These are phyloP conservation scores for Prunella vulgaris DNA, from an alignment of 257 asterid species.

Conservation along the genomic window DNA sequence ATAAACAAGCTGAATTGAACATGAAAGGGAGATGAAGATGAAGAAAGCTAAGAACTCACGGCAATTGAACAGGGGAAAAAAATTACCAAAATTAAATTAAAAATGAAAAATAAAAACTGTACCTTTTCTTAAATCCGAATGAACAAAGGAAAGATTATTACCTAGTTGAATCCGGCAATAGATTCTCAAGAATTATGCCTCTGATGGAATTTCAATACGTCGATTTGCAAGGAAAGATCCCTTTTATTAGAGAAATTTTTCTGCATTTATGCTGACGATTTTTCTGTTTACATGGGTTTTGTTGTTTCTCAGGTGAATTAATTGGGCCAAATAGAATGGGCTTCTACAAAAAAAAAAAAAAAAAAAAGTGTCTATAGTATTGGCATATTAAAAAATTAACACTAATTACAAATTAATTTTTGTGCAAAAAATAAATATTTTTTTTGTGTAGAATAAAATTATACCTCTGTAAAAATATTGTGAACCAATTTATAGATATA, in stretches of 20 bases:
- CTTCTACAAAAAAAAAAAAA: not conserved
- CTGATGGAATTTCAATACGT: not conserved
- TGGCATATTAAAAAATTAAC: too few species aligned
- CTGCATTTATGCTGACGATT: not conserved
- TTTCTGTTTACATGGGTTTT: not conserved
- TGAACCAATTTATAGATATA: too few species aligned
- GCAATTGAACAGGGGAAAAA: not conserved
- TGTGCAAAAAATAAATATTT: too few species aligned
- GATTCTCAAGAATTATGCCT: constrained; percentile 16
- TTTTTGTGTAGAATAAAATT: too few species aligned
- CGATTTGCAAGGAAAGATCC: constrained; percentile 1
- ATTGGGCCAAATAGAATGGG: not conserved
- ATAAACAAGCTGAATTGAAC: not conserved
- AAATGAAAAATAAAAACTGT: not conserved
- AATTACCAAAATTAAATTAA: not conserved
- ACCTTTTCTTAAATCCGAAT: not conserved
- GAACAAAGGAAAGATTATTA: not conserved
- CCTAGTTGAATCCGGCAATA: constrained; percentile 22
- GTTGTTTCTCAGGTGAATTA: not conserved
- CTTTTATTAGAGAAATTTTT: not conserved
- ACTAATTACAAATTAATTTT: too few species aligned
- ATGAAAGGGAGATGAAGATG: not conserved
- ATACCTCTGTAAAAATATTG: too few species aligned
- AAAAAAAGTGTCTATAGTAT: too few species aligned
- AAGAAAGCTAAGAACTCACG: constrained; percentile 3